Evolutionary conservation across 805 yeast genomes (phyloP), one percentile per base, ranked within the genome.

Genomic region (Schizosaccharomyces octosporus): DNA sequence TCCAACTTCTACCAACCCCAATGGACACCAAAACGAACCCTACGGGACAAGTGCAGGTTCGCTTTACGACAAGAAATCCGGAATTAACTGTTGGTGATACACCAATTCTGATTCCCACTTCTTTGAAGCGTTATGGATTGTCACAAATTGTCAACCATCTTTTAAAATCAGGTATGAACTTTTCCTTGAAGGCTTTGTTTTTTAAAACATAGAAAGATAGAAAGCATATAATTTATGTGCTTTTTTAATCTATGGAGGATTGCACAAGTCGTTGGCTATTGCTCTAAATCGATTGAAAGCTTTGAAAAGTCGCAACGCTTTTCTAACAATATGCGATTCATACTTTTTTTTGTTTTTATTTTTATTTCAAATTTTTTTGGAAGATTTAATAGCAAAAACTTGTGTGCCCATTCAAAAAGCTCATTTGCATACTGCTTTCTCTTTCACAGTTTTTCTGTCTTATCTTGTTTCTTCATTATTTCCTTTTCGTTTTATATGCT

Each of bases 91-190:
- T 87, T 11, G 75, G 80, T 21, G 93, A 87, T 63, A 80, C 84
- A 61, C 95, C 98, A 15, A 76, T 93, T 62, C 85, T 78, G 69
- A 97, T 88, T 31, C 98, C 98, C 27, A 84, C 84, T 27, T 73
- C 84, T 3, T 77, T 93, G 66, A 88, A 86, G 66, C 80, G 97
- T 72, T 89, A 81, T 70, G 98, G 98, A 62, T 78, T 93, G 51
- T 87, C 96, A 4, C 97, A 93, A 72, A 83, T 93, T 70, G 96
- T 93, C 27, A 93, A 93, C 73, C 97, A 93, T 73, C 76, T 93
- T 62, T 75, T 93, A 60, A 76, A 73, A 6, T 64, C 75, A 51
- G 57, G 57, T 51, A 51, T 51, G 57, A 13, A 13, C 7, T 64
- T 64, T 45, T 13, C 27, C 27, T 45, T 45, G 11, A 45, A 45